A percentile compares a stretch with the other conserved stretches of the same genome.
These are phyloP conservation scores for Ceratobasidium sp. DNA, from an alignment of 1,284 basidiomycete species.

Conservation along the genomic window DNA sequence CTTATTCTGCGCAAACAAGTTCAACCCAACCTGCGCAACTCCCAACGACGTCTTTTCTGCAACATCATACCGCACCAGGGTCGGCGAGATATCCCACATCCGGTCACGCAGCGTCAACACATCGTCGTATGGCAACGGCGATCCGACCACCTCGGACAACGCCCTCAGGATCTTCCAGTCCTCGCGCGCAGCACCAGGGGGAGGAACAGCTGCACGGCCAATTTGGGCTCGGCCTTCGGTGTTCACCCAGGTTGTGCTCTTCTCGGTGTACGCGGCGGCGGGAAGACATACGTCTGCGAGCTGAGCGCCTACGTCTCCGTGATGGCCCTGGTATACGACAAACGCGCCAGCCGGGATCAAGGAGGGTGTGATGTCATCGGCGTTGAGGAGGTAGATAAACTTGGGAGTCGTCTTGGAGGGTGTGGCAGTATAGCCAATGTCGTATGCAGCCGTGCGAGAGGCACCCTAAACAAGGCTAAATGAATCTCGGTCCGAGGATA, in stretches of 20 bases:
- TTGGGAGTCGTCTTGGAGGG: conserved; percentile 87
- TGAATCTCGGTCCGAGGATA: conserved; percentile 5
- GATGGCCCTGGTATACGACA: conserved; percentile 99
- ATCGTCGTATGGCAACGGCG: conserved; percentile 92
- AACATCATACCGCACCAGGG: conserved; percentile 89
- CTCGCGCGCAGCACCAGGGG: conserved; percentile 94
- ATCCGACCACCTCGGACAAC: conserved; percentile 88
- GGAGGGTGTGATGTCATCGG: conserved; percentile 92
- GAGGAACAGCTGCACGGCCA: conserved; percentile 93
- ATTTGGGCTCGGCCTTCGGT: conserved; percentile 96
- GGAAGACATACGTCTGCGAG: conserved; percentile 97
- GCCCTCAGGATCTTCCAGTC: conserved; percentile 99
- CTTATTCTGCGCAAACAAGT: conserved; percentile 70
- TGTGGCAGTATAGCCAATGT: conserved; percentile 90
- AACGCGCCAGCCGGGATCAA: conserved; percentile 96
- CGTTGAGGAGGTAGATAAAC: conserved; percentile 97
- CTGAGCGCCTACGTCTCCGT: conserved; percentile 97
- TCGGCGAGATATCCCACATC: conserved; percentile 97
- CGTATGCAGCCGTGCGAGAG: conserved; percentile 95
- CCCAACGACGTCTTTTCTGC: conserved; percentile 84
- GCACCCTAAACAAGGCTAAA: conserved; percentile 68
- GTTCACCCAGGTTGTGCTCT: conserved; percentile 95
- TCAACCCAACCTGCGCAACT: conserved; percentile 79
- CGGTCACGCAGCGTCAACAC: conserved; percentile 88
- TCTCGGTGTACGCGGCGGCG: conserved; percentile 96